Evolutionary conservation across 2,329 filamentous ascomycete genomes (phyloP).

Genomic region (Botryotinia narcissicola): DNA sequence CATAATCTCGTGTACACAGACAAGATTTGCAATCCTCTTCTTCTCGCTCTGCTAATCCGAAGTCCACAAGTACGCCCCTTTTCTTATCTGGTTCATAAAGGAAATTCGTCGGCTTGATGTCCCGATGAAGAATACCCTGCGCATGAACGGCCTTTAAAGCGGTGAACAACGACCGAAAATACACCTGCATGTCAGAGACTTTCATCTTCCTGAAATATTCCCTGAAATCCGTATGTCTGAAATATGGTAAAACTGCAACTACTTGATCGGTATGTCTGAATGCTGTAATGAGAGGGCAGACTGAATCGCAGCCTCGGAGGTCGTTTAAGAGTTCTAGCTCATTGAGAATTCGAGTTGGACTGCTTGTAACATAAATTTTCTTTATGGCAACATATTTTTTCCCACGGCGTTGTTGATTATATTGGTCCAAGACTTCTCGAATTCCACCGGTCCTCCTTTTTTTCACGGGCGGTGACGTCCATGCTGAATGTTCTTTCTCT

Average conservation of each 20-base stretch:
- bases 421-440: constrained; percentile 30
- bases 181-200: constrained; percentile 80
- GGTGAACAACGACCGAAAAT: constrained; percentile 83
- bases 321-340: constrained; percentile 92
- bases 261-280: constrained; percentile 94
- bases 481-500: constrained; percentile 61
- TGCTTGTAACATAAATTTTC: constrained; percentile 99
- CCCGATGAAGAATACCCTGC: constrained; percentile 82
- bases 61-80: constrained; percentile 93
- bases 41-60: constrained; percentile 88
- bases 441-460: constrained; percentile 45
- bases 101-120: constrained; percentile 98
- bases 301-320: constrained; percentile 75
- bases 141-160: constrained; percentile 81
- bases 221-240: constrained; percentile 91
- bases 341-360: constrained; percentile 88
- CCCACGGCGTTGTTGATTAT: constrained; percentile 44
- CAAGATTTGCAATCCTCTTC: constrained; percentile 77
- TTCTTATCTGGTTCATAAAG: constrained; percentile 80
- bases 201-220: constrained; percentile 91
- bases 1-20: constrained; percentile 57
- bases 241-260: constrained; percentile 91
- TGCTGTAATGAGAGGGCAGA: constrained; percentile 96
- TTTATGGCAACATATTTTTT: constrained; percentile 92
- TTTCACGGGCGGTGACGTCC: constrained; percentile 66